phyloP scores from a whole-genome alignment of 2,329 filamentous ascomycete species.

The Mycocentrospora acerina region DNA sequence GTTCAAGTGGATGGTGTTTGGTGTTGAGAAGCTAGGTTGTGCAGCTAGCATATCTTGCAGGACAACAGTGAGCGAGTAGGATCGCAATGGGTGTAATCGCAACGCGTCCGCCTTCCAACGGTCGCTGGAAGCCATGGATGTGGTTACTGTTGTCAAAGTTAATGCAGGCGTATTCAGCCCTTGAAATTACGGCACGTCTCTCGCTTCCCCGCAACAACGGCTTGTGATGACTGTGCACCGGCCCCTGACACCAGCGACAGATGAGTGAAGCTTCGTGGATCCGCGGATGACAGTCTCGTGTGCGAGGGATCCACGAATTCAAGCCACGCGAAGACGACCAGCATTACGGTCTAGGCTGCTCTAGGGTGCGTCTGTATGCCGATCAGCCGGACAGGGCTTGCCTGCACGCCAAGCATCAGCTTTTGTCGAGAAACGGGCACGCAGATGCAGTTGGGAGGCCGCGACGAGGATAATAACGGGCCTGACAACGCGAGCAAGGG shows the following conservation, averaged over 20 bases:
- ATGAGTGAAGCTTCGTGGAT: too few relatives aligned
- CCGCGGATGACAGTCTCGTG: too few relatives aligned
- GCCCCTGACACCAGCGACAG: too few relatives aligned
- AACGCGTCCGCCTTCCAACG: too few relatives aligned
- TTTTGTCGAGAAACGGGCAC: conserved; percentile 6
- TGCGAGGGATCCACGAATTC: neutral
- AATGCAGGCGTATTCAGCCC: too few relatives aligned
- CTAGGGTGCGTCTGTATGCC: conserved; percentile 12
- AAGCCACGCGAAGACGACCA: conserved; percentile 5
- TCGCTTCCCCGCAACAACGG: too few relatives aligned
- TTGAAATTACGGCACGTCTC: too few relatives aligned
- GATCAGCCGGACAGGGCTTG: conserved; percentile 13
- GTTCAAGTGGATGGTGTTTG: conserved; percentile 12
- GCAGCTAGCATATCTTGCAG: conserved; percentile 20
- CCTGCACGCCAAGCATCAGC: conserved; percentile 7
- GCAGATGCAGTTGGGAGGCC: conserved; percentile 2
- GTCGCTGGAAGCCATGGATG: too few relatives aligned
- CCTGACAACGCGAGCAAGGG: too few relatives aligned
- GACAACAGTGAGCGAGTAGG: conserved; percentile 3
- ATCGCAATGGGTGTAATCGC: conserved; percentile 3
- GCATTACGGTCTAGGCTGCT: conserved; percentile 15
- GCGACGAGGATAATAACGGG: conserved; percentile 2
- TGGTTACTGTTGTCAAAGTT: too few relatives aligned
- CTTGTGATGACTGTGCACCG: too few relatives aligned
- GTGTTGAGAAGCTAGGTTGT: conserved; percentile 30